Percentiles rank a stretch among this genome's conserved stretches.
These are phyloP conservation scores for Ogataea populi-albae DNA, from an alignment of 805 yeast genomes.

Conservation along the genomic window DNA sequence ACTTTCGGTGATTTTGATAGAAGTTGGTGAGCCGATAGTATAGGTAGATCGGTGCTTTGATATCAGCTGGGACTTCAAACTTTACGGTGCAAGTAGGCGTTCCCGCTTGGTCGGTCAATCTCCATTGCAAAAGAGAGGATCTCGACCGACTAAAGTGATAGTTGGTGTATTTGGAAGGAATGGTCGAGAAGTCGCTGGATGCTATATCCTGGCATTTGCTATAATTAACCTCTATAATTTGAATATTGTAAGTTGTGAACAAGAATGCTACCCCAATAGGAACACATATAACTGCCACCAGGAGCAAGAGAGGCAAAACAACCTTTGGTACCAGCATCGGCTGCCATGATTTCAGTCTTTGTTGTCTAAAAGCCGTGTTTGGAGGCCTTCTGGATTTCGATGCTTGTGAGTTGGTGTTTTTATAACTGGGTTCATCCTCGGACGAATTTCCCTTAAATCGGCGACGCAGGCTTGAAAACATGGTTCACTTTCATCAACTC, in stretches of 20 bases:
- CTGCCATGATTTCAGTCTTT: constrained; percentile 60
- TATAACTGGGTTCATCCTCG: constrained; percentile 25
- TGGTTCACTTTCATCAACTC: constrained; percentile 4
- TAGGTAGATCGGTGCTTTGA: constrained; percentile 68
- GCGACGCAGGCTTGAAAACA: constrained; percentile 28
- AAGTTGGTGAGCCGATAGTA: constrained; percentile 89
- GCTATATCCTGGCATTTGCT: constrained; percentile 56
- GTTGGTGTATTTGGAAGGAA: constrained; percentile 58
- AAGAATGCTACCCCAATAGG: constrained; percentile 88
- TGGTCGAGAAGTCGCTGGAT: constrained; percentile 37
- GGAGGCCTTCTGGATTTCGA: constrained; percentile 53
- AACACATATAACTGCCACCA: constrained; percentile 75
- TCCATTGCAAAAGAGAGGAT: constrained; percentile 53
- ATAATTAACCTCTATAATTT: constrained; percentile 72
- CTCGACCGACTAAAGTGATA: constrained; percentile 57
- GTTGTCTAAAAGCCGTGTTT: constrained; percentile 79
- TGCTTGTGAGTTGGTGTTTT: constrained; percentile 21
- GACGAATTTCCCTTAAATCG: constrained; percentile 28
- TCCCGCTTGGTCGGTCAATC: constrained; percentile 34
- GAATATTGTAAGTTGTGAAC: constrained; percentile 74
- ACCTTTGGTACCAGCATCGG: constrained; percentile 91
- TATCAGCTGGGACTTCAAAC: constrained; percentile 68
- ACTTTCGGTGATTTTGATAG: constrained; percentile 92
- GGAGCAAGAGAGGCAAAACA: constrained; percentile 77
- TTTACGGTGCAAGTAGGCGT: constrained; percentile 58